Evolutionary conservation across 352 stramenopile species (phyloP), one percentile per base, ranked within the genome.

Genomic region (Globisporangium nunn): DNA sequence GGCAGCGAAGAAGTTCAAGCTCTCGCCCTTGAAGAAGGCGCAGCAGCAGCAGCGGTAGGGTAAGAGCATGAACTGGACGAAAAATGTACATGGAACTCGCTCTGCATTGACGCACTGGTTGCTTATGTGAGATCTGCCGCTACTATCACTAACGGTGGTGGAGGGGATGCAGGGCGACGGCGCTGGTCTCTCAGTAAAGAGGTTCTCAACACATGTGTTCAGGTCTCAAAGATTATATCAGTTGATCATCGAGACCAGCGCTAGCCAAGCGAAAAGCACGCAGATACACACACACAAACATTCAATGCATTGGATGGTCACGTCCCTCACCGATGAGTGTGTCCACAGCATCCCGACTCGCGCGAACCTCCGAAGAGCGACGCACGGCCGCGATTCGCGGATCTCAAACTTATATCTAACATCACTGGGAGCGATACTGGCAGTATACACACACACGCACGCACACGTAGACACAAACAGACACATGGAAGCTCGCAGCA

Each of bases 171-270:
- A 23, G 10, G 30, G 50, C 35, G 17, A 54, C 49, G 37, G 50
- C 10, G 56, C 54, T 66, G 67, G 81, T 88, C 78, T 88, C 78
- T 88, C 78, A 88, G 72, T 53, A 63, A 75, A 59, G 54, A 66
- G 56, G 63, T 81, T 86, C 63, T 82, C 78, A 78, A 82, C 78
- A 81, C 57, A 52, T 53, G 35, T 53, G 55, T 78, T 88, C 75
- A 88, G 78, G 74, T 88, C 78, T 88, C 78, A 88, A 88, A 88
- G 78, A 88, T 88, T 88, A 88, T 88, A 88, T 85, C 75, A 87
- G 72, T 86, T 78, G 72, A 88, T 88, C 78, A 88, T 84, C 67
- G 78, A 82, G 72, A 77, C 37, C 44, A 56, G 31, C 37, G 37
- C 51, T 31, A 29, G 37, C 51, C 23, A 37, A 37, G 35, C 23